Percentiles rank a stretch among this genome's conserved stretches.
Conservation (phyloP, 768 basidiomycete species). For the Kwoniella mangroviensis region DNA sequence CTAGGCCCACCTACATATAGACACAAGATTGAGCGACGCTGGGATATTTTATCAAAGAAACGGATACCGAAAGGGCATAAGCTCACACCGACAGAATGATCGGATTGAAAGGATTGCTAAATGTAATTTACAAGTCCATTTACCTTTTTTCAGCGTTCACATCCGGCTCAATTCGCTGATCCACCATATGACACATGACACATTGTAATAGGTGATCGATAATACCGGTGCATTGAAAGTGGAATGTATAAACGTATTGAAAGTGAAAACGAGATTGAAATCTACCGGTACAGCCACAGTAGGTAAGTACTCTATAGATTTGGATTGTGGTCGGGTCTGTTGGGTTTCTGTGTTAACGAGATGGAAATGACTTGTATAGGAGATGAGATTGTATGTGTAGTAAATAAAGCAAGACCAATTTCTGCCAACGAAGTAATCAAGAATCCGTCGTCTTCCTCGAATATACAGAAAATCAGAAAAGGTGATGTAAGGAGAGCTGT, state of each 20-base stretch:
- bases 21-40: too few species aligned
- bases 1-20: too few species aligned
- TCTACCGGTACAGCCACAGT: conserved; percentile 84
- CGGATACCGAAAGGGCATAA: too few species aligned
- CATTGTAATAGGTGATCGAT: conserved; percentile 75
- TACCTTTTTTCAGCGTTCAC: background rate
- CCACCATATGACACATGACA: too few species aligned
- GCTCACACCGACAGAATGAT: conserved; percentile 66
- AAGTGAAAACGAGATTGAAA: conserved; percentile 72
- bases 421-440: conserved; percentile 46
- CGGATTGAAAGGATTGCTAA: conserved; percentile 89
- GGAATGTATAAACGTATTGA: conserved; percentile 95
- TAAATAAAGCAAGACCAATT: conserved; percentile 85
- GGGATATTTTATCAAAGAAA: too few species aligned
- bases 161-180: background rate
- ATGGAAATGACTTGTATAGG: conserved; percentile 59
- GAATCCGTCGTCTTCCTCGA: conserved; percentile 52
- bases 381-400: conserved; percentile 94
- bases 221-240: conserved; percentile 93
- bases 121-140: conserved; percentile 62
- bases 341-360: too few species aligned
- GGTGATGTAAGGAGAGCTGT: conserved; percentile 96
- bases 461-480: conserved; percentile 84
- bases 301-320: conserved; percentile 47
- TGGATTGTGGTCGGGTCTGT: too few species aligned